phyloP scores from a whole-genome alignment of 371 early-diverging fungal species.

The Zychaea mexicana region DNA sequence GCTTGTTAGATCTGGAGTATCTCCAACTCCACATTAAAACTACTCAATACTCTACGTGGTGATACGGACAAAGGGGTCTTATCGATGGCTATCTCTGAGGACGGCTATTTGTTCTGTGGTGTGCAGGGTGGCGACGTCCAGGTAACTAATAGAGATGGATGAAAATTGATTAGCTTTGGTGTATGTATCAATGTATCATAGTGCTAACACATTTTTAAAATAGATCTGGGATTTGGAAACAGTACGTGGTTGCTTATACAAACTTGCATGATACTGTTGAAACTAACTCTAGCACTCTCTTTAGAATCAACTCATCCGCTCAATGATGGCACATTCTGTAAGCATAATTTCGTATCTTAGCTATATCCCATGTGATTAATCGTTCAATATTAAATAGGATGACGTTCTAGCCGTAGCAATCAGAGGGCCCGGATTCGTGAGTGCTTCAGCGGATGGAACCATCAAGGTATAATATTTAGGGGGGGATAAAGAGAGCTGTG shows the following conservation, averaged over 20 bases:
- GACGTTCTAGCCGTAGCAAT: conserved; percentile 69
- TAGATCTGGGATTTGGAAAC: conserved; percentile 81
- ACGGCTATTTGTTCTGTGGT: conserved; percentile 77
- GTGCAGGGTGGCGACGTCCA: conserved; percentile 80
- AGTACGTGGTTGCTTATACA: conserved; percentile 18
- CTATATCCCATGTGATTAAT: too few species aligned
- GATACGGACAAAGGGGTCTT: conserved; percentile 65
- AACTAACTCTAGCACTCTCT: neutral
- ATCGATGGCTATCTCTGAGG: conserved; percentile 62
- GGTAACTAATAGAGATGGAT: conserved; percentile 24
- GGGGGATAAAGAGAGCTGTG: neutral
- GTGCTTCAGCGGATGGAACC: conserved; percentile 78
- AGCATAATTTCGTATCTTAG: conserved; percentile 7
- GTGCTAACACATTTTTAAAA: neutral
- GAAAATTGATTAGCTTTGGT: too few species aligned
- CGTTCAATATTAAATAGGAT: too few species aligned
- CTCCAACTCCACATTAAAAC: conserved; percentile 38
- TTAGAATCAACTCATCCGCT: conserved; percentile 67
- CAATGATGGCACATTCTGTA: conserved; percentile 67
- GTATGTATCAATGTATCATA: too few species aligned
- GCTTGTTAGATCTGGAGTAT: conserved; percentile 60
- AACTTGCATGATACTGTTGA: neutral
- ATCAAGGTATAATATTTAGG: conserved; percentile 54
- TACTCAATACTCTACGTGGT: conserved; percentile 47
- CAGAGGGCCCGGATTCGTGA: conserved; percentile 54